Conservation (phyloP, 768 basidiomycete genomes). For the Lactarius akahatsu region DNA sequence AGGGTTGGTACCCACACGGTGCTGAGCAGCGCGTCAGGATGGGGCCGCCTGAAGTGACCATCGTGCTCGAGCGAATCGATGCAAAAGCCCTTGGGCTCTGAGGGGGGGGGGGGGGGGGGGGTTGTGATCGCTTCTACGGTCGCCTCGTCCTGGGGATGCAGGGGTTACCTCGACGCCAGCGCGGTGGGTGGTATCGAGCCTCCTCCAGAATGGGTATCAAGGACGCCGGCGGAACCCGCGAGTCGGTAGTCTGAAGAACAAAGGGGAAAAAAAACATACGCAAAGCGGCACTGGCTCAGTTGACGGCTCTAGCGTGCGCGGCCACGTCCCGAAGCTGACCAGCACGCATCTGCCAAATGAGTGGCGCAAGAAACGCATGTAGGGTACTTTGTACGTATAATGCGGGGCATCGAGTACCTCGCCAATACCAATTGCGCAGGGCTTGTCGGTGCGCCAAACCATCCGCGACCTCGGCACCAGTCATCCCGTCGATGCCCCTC, state of each 20-base stretch:
- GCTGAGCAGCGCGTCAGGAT: conserved; percentile 25
- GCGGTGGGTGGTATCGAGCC: conserved; percentile 49
- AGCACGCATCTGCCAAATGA: conserved; percentile 47
- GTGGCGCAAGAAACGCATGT: neutral
- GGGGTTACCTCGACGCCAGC: conserved; percentile 59
- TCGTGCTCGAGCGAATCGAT: conserved; percentile 64
- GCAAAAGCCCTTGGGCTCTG: conserved; percentile 16
- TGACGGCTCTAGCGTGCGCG: neutral
- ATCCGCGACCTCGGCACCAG: conserved; percentile 58
- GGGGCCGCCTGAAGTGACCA: conserved; percentile 30
- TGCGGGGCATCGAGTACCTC: conserved; percentile 39
- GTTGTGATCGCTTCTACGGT: conserved; percentile 35
- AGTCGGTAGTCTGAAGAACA: conserved; percentile 48
- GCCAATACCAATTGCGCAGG: conserved; percentile 59
- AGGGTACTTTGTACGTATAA: neutral
- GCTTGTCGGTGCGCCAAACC: conserved; percentile 55
- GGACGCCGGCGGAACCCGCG: conserved; percentile 44
- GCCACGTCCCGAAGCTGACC: conserved; percentile 35
- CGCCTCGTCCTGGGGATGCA: conserved; percentile 46
- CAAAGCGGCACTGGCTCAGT: neutral
- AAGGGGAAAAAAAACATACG: neutral
- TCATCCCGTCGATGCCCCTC: conserved; percentile 54
- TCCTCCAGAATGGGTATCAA: conserved; percentile 42
- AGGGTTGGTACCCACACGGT: conserved; percentile 62
- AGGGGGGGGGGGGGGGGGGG: conserved; percentile 38